Percentiles rank a stretch among this genome's conserved stretches.
Conservation (phyloP, 2,329 filamentous ascomycete species). For the Apiospora aurea region DNA sequence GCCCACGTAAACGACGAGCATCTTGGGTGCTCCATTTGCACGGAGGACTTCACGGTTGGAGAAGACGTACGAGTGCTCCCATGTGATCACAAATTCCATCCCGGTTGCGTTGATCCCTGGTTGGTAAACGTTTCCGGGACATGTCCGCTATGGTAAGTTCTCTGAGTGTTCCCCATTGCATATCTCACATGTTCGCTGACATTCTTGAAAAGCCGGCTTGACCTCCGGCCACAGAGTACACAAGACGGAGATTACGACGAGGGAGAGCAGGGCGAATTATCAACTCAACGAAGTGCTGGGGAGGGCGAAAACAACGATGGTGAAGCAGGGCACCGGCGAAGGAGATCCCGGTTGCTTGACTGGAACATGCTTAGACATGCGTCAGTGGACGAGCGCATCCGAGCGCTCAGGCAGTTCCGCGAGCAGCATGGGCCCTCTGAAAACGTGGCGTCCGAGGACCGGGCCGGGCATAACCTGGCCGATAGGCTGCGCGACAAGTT, state of each 20-base stretch:
- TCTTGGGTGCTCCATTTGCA: conserved; percentile 72
- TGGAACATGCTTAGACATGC: conserved; percentile 64
- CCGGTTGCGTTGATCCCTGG: conserved; percentile 73
- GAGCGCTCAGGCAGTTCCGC: conserved; percentile 59
- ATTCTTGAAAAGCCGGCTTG: conserved; percentile 55
- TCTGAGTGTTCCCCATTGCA: neutral
- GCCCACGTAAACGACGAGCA: conserved; percentile 45
- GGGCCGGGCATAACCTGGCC: conserved; percentile 43
- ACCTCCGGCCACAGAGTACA: conserved; percentile 53
- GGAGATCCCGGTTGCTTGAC: conserved; percentile 62
- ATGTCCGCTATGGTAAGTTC: conserved; percentile 70
- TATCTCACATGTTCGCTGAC: neutral
- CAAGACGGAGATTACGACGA: neutral
- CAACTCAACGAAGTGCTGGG: conserved; percentile 44
- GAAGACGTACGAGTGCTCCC: conserved; percentile 73
- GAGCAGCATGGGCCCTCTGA: conserved; percentile 46
- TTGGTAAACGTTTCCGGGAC: conserved; percentile 73
- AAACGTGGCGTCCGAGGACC: neutral
- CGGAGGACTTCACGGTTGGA: conserved; percentile 71
- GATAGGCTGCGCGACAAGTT: conserved; percentile 61
- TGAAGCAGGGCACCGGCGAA: conserved; percentile 47
- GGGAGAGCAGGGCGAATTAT: neutral
- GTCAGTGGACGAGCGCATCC: conserved; percentile 68
- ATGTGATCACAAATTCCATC: conserved; percentile 73
- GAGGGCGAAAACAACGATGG: conserved; percentile 46